Conservation (phyloP, 768 basidiomycete genomes). For the Amanita brunnescens region DNA sequence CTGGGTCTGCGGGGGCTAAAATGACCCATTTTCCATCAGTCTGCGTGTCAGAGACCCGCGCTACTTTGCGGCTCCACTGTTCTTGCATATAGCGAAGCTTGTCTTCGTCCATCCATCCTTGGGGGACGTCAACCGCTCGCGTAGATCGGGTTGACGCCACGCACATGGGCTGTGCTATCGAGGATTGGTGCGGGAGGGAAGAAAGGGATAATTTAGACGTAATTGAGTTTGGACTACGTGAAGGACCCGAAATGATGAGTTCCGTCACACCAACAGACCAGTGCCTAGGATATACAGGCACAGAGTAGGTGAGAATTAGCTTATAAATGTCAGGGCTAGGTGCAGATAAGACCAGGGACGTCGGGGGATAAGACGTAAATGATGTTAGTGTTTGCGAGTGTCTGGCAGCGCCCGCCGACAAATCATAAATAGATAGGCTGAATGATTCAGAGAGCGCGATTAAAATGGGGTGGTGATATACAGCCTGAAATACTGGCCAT, state of each 20-base stretch:
- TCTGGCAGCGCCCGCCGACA: slow-evolving; percentile 40
- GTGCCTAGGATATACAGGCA: slow-evolving; percentile 73
- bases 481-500: slow-evolving; percentile 51
- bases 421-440: slow-evolving; percentile 62
- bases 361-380: slow-evolving; percentile 73
- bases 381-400: slow-evolving; percentile 65
- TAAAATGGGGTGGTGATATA: slow-evolving; percentile 72
- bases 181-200: slow-evolving; percentile 7
- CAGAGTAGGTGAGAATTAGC: slow-evolving; percentile 64
- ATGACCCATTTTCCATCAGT: slow-evolving; percentile 86
- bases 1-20: slow-evolving; percentile 49
- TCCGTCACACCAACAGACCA: slow-evolving; percentile 77
- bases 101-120: slow-evolving; percentile 61
- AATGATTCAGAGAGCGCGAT: slow-evolving; percentile 63
- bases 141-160: slow-evolving; percentile 54
- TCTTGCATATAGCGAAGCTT: slow-evolving; percentile 57
- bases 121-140: slow-evolving; percentile 63
- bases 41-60: slow-evolving; percentile 60
- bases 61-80: slow-evolving; percentile 73
- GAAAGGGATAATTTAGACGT: slow-evolving; percentile 1
- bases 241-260: slow-evolving; percentile 47
- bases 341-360: slow-evolving; percentile 69
- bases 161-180: slow-evolving; percentile 26
- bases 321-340: slow-evolving; percentile 54
- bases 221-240: neutral